phyloP scores from a whole-genome alignment of 2,329 filamentous ascomycete genomes.

The Elsinoe perseae region DNA sequence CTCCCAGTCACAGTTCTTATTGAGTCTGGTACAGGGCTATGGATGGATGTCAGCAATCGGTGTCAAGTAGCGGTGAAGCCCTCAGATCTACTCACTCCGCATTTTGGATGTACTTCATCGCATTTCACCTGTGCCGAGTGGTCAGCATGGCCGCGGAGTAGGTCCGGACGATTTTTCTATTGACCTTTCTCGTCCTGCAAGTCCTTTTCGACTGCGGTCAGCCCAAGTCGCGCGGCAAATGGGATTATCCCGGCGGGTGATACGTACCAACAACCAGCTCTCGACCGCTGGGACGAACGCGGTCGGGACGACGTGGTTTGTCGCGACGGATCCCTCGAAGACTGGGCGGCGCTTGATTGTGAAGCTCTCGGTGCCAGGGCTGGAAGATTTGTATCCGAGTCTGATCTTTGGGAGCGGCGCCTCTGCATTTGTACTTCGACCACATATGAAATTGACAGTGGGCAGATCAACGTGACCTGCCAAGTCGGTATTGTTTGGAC shows the following conservation, averaged over 20 bases:
- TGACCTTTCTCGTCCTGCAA: conserved; percentile 31
- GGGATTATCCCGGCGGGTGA: background rate
- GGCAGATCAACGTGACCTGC: conserved; percentile 16
- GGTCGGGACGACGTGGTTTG: conserved; percentile 26
- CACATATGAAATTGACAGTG: conserved; percentile 15
- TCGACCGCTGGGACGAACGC: conserved; percentile 46
- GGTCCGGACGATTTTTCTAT: background rate
- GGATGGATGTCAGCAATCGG: conserved; percentile 17
- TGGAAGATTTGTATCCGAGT: conserved; percentile 28
- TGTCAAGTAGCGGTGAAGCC: background rate
- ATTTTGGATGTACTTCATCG: conserved; percentile 48
- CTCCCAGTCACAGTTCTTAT: conserved; percentile 51
- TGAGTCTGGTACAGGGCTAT: conserved; percentile 47
- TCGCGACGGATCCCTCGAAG: conserved; percentile 13
- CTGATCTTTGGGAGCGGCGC: conserved; percentile 17
- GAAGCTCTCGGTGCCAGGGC: conserved; percentile 26
- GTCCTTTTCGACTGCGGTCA: conserved; percentile 22
- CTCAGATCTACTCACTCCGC: conserved; percentile 37
- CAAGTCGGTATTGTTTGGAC: conserved; percentile 1
- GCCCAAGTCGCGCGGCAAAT: background rate
- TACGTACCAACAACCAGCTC: conserved; percentile 47
- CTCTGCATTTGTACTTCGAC: conserved; percentile 18
- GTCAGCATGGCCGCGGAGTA: conserved; percentile 11
- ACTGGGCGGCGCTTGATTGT: conserved; percentile 7
- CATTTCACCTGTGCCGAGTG: conserved; percentile 44